These are phyloP conservation scores for Cutaneotrichosporon sp. DNA, from an alignment of 1,284 basidiomycete genomes.

Conservation along the genomic window DNA sequence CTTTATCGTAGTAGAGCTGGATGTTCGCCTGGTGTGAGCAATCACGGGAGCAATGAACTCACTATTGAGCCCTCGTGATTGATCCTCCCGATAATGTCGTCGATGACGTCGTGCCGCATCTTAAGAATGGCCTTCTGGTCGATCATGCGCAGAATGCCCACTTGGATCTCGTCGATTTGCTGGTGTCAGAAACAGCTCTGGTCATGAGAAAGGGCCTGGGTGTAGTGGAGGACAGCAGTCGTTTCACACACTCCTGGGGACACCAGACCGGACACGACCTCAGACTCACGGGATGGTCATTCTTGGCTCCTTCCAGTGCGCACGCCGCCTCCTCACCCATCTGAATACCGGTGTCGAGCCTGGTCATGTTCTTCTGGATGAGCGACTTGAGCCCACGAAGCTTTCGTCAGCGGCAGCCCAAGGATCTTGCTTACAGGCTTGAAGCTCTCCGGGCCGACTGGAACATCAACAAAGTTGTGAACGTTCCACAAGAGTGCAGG, in stretches of 20 bases:
- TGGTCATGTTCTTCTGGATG: slow-evolving; percentile 12
- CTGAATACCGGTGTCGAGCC: slow-evolving; percentile 21
- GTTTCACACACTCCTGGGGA: too few species aligned
- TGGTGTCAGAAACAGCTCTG: neutral
- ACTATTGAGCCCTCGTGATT: slow-evolving; percentile 58
- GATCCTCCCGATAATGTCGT: slow-evolving; percentile 57
- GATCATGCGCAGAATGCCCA: slow-evolving; percentile 3
- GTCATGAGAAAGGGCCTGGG: too few species aligned
- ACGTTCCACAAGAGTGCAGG: slow-evolving; percentile 20
- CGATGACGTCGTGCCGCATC: slow-evolving; percentile 50
- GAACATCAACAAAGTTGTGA: slow-evolving; percentile 22
- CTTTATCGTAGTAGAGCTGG: slow-evolving; percentile 11
- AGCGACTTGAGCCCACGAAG: slow-evolving; percentile 12
- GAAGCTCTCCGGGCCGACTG: slow-evolving; percentile 4
- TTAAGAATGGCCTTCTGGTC: slow-evolving; percentile 11
- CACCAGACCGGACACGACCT: too few species aligned
- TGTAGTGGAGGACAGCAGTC: too few species aligned
- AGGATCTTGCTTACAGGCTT: neutral
- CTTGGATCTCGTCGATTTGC: slow-evolving; percentile 8
- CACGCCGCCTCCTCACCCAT: slow-evolving; percentile 16
- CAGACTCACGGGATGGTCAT: slow-evolving; percentile 27
- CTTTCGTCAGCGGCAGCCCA: neutral
- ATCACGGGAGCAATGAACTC: slow-evolving; percentile 36
- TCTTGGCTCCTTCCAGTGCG: slow-evolving; percentile 25
- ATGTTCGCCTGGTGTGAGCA: neutral